Evolutionary conservation across 768 basidiomycete genomes (phyloP).

Genomic region (Filobasidium floriforme): DNA sequence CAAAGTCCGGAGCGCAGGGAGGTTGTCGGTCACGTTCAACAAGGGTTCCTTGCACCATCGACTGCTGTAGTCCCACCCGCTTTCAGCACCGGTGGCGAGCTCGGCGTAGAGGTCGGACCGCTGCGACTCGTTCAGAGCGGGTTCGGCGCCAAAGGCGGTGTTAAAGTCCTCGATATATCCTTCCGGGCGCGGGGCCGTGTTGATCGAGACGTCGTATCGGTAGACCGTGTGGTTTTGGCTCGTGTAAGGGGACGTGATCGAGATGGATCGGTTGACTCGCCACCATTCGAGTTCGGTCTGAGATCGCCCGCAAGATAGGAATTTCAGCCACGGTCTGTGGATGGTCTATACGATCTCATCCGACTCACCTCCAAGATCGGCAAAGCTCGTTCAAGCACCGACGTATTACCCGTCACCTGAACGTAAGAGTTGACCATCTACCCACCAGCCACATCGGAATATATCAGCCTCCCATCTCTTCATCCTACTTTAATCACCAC

Average conservation of each 20-base stretch:
- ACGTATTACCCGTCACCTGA: conserved; percentile 59
- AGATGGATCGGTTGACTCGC: conserved; percentile 59
- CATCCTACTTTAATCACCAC: not conserved
- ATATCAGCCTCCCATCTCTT: conserved; percentile 11
- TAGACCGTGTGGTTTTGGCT: conserved; percentile 57
- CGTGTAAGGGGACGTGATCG: conserved; percentile 40
- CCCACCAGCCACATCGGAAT: not conserved
- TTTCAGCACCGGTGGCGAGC: conserved; percentile 80
- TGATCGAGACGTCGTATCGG: conserved; percentile 64
- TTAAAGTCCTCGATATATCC: conserved; percentile 59
- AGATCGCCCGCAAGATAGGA: no score
- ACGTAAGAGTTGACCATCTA: conserved; percentile 90
- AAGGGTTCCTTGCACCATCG: conserved; percentile 49
- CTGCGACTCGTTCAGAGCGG: conserved; percentile 57
- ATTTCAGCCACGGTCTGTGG: no score
- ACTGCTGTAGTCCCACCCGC: conserved; percentile 50
- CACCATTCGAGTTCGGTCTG: conserved; percentile 72
- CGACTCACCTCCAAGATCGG: conserved; percentile 64
- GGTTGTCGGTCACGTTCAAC: conserved; percentile 47
- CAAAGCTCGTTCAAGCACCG: conserved; percentile 71
- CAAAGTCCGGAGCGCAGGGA: conserved; percentile 60
- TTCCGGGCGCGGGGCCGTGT: conserved; percentile 81
- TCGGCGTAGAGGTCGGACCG: conserved; percentile 69
- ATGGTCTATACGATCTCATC: conserved; percentile 22
- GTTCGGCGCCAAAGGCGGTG: conserved; percentile 58